Conservation (phyloP, 768 basidiomycete genomes). For the Mycena pura region DNA sequence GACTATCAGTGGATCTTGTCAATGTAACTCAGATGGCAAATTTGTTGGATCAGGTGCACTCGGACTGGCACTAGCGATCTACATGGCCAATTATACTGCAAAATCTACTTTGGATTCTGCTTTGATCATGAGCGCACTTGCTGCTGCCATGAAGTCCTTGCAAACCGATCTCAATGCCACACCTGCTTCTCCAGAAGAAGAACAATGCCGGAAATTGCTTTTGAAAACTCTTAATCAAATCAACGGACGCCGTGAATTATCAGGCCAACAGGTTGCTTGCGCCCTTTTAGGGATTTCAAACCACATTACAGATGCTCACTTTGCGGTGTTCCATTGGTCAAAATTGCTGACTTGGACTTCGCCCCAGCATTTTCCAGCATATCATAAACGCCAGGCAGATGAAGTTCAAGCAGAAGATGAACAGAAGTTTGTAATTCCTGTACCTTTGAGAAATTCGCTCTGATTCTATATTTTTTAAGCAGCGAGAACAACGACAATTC, state of each 20-base stretch:
- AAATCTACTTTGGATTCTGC: slow-evolving; percentile 16
- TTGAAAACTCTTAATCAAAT: slow-evolving; percentile 23
- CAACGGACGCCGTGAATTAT: slow-evolving; percentile 14
- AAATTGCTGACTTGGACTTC: slow-evolving; percentile 13
- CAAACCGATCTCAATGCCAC: too few relatives aligned
- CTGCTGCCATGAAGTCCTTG: slow-evolving; percentile 6
- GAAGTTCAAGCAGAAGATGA: too few relatives aligned
- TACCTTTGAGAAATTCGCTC: background rate
- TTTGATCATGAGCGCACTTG: slow-evolving; percentile 20
- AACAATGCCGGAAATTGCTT: slow-evolving; percentile 5
- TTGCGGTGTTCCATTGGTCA: slow-evolving; percentile 17
- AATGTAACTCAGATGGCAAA: slow-evolving; percentile 25
- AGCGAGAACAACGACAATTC: background rate
- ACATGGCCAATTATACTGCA: slow-evolving; percentile 12
- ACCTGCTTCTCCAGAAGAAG: background rate
- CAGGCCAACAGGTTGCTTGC: slow-evolving; percentile 19
- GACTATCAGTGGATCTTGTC: slow-evolving; percentile 1
- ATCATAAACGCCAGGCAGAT: background rate
- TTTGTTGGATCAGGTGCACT: slow-evolving; percentile 21
- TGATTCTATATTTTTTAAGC: background rate
- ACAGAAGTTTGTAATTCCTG: too few relatives aligned
- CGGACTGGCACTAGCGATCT: slow-evolving; percentile 12
- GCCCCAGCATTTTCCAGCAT: background rate
- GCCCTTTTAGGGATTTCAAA: slow-evolving; percentile 6
- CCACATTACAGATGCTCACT: slow-evolving; percentile 15